phyloP scores from a whole-genome alignment of 805 yeast species.

The Saccharomyces cerevisiae region DNA sequence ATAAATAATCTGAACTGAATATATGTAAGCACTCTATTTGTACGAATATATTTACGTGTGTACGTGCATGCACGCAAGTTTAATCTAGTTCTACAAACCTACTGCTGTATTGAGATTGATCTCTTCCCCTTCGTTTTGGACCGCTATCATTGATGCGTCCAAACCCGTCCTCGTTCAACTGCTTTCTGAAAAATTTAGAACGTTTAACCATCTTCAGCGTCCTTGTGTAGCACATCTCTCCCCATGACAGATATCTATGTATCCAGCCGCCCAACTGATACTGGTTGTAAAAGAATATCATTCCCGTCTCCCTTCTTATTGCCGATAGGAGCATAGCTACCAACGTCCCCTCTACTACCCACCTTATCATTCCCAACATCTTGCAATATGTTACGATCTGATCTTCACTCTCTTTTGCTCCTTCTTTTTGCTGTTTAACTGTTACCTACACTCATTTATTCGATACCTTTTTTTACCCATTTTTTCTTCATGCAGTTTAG shows the following conservation, averaged over 20 bases:
- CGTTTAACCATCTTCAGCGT: constrained; percentile 38
- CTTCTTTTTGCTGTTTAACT: background rate
- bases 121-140: background rate
- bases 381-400: background rate
- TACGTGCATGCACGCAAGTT: background rate
- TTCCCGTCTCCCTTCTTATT: constrained; percentile 74
- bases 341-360: constrained; percentile 67
- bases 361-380: constrained; percentile 11
- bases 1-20: constrained; percentile 9
- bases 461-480: background rate
- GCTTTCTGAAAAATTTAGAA: constrained; percentile 41
- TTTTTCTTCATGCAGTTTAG: background rate
- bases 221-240: constrained; percentile 50
- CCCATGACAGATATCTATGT: constrained; percentile 46
- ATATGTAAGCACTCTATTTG: background rate
- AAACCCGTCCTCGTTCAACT: constrained; percentile 18
- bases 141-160: background rate
- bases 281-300: constrained; percentile 34
- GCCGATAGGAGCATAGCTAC: constrained; percentile 81
- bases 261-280: constrained; percentile 40
- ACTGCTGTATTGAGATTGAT: background rate
- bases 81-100: background rate
- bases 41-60: background rate
- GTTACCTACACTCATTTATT: background rate
- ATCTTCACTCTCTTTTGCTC: background rate